Conservation (phyloP, 106 monocot genomes). For the Acanthochlamys bracteata region DNA sequence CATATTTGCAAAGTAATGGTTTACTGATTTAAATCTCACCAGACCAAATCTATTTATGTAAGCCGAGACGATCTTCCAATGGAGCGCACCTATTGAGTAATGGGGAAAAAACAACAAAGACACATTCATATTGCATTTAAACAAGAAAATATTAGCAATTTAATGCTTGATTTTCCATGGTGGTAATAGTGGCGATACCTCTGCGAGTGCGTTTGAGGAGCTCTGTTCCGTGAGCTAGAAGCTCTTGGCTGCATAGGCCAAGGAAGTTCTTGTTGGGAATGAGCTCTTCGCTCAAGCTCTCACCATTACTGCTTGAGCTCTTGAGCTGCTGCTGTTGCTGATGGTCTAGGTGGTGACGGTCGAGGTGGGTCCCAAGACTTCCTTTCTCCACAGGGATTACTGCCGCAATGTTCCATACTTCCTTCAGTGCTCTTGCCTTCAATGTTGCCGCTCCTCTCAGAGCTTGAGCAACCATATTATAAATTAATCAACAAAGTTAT, state of each 20-base stretch:
- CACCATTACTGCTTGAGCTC: slow-evolving; percentile 16
- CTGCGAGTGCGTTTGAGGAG: slow-evolving; percentile 91
- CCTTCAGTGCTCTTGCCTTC: slow-evolving; percentile 87
- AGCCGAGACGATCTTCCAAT: slow-evolving; percentile 83
- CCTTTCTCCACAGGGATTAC: slow-evolving; percentile 93
- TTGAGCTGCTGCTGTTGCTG: slow-evolving; percentile 11
- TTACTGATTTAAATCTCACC: slow-evolving; percentile 19
- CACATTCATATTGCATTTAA: no score
- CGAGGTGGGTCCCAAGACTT: slow-evolving; percentile 3
- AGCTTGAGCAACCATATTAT: slow-evolving; percentile 21
- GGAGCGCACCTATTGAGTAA: slow-evolving; percentile 72
- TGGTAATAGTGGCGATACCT: slow-evolving; percentile 24
- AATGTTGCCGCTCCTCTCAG: slow-evolving; percentile 78
- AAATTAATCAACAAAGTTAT: no score
- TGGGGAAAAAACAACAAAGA: neutral
- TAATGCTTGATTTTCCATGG: neutral
- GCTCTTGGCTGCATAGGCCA: slow-evolving; percentile 62
- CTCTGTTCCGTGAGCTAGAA: slow-evolving; percentile 74
- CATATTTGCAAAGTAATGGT: neutral
- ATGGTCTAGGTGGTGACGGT: slow-evolving; percentile 2
- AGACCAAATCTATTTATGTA: slow-evolving; percentile 69
- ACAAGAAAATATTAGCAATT: neutral
- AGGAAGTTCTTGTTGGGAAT: slow-evolving; percentile 44
- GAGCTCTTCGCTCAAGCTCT: slow-evolving; percentile 39
- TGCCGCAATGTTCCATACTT: slow-evolving; percentile 93